A percentile compares a stretch with the other conserved stretches of the same genome.
phyloP scores from a whole-genome alignment of 805 yeast species.

The Candida yuanshanica region DNA sequence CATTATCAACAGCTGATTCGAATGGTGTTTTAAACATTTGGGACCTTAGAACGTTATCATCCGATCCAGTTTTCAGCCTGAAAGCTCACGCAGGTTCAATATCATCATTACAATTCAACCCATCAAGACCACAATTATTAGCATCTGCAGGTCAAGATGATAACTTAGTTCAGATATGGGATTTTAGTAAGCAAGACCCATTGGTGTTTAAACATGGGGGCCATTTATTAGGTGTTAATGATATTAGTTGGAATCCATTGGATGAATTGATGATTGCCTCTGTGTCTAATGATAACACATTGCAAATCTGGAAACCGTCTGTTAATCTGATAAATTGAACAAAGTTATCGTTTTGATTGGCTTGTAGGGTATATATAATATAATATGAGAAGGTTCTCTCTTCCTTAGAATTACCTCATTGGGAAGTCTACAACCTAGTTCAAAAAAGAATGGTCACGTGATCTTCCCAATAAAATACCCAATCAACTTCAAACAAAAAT shows the following conservation, averaged over 20 bases:
- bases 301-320: slow-evolving; percentile 70
- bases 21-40: slow-evolving; percentile 51
- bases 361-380: neutral
- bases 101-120: slow-evolving; percentile 72
- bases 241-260: slow-evolving; percentile 74
- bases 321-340: neutral
- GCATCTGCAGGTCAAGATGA: slow-evolving; percentile 67
- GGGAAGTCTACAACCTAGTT: neutral
- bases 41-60: slow-evolving; percentile 52
- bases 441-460: neutral
- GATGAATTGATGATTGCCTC: slow-evolving; percentile 59
- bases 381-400: neutral
- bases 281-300: slow-evolving; percentile 77
- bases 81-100: slow-evolving; percentile 48
- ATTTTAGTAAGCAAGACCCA: slow-evolving; percentile 31
- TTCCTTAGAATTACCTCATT: neutral
- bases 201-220: slow-evolving; percentile 73
- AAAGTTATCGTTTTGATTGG: neutral
- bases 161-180: slow-evolving; percentile 58
- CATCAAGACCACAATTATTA: slow-evolving; percentile 42
- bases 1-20: slow-evolving; percentile 65
- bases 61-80: slow-evolving; percentile 24
- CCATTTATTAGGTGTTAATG: slow-evolving; percentile 82
- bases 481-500: neutral
- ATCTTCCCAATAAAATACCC: neutral